Base-by-base conservation (phyloP, 345 rosid genomes). In the Salix arbutifolia region DNA sequence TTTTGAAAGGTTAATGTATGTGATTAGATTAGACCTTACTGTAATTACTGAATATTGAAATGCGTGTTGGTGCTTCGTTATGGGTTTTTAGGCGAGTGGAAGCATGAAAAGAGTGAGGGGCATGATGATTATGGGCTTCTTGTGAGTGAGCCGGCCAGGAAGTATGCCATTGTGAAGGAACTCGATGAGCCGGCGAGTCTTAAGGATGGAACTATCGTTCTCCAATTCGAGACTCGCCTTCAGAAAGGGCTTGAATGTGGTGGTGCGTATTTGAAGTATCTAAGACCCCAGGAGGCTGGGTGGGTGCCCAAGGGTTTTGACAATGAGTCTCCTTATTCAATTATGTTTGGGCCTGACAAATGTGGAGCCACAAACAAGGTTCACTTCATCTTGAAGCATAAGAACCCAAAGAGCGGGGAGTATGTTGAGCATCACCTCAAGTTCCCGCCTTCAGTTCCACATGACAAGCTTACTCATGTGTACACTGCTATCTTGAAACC, bases 261-360 rank as follows among this genome's bases (percentile, higher is more conserved):
- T 68, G 97, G 97, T 78, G 92, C 97, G 26, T 92, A 92, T 83
- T 67, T 92, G 80, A 92, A 92, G 68, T 92, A 88, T 77, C 86
- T 92, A 64, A 85, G 94, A 23, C 94, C 96, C 6, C 97, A 92
- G 77, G 94, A 86, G 48, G 90, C 91, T 75, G 92, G 90, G 16
- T 92, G 97, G 97, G 80, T 71, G 10, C 42, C 94, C 8, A 82
- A 92, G 81, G 90, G 84, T 19, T 90, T 92, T 6, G 83, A 88
- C 76, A 92, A 82, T 6, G 91, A 91, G n/a, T 89, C 96, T 16
- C 97, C 97, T 37, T 92, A 92, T 81, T 74, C 94, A 6, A 92
- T 92, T 68, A 92, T 92, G 97, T 92, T 92, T 81, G 97, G 97
- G 66, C 97, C 97, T 8, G 97, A 92, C 85, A 92, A 91, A 74